Evolutionary conservation across 768 basidiomycete genomes (phyloP).

Genomic region (Sistotremastrum niveocremeum): DNA sequence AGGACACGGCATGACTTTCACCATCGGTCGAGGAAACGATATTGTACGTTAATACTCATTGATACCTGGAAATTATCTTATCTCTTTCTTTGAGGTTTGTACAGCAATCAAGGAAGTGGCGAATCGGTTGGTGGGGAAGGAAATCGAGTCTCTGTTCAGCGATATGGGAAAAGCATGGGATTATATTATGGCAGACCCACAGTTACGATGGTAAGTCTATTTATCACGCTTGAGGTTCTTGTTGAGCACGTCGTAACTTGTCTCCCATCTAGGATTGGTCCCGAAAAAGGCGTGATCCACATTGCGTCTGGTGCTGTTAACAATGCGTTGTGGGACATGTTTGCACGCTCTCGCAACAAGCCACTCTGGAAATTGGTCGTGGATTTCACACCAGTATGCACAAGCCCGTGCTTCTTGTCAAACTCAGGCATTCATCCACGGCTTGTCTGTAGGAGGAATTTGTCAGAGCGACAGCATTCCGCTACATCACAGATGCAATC

Average conservation of each 20-base stretch:
- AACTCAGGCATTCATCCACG: not conserved
- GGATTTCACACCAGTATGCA: conserved; percentile 67
- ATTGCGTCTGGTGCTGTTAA: conserved; percentile 80
- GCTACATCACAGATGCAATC: conserved; percentile 89
- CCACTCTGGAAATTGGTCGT: conserved; percentile 91
- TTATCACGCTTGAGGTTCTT: not conserved
- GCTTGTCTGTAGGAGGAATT: conserved; percentile 47
- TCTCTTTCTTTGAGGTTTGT: conserved; percentile 46
- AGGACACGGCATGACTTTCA: conserved; percentile 93
- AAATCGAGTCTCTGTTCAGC: conserved; percentile 66
- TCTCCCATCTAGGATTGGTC: conserved; percentile 52
- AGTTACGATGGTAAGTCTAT: conserved; percentile 65
- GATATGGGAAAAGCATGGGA: conserved; percentile 92
- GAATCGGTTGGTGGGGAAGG: conserved; percentile 67
- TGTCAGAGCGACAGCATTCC: conserved; percentile 62
- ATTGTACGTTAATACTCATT: conserved; percentile 34
- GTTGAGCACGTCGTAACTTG: not conserved
- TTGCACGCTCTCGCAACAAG: conserved; percentile 62
- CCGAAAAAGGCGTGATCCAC: conserved; percentile 92
- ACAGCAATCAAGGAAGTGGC: conserved; percentile 69
- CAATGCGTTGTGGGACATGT: conserved; percentile 94
- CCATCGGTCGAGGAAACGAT: conserved; percentile 89
- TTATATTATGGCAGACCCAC: conserved; percentile 75
- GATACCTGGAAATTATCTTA: conserved; percentile 6
- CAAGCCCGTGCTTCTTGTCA: not conserved